A percentile compares a stretch with the other conserved stretches of the same genome.
phyloP scores from a whole-genome alignment of 768 basidiomycete species.

The Nidula microcarpa region DNA sequence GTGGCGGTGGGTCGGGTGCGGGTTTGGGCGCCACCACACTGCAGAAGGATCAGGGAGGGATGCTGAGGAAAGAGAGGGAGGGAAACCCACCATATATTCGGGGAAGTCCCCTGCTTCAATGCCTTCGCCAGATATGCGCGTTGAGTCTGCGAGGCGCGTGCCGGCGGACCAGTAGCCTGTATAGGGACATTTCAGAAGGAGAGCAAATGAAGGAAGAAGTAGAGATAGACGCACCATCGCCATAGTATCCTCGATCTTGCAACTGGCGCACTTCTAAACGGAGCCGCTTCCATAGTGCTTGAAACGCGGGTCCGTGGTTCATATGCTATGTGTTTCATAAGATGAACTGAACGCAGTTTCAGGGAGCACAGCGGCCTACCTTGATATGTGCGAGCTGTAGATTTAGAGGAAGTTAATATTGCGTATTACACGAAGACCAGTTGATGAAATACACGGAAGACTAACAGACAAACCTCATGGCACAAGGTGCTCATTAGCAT shows the following conservation, averaged over 20 bases:
- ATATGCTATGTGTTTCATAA: slow-evolving; percentile 49
- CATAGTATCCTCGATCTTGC: slow-evolving; percentile 77
- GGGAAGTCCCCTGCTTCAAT: slow-evolving; percentile 59
- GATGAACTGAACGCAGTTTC: background rate
- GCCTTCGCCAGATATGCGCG: slow-evolving; percentile 45
- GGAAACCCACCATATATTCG: slow-evolving; percentile 65
- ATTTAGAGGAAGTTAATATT: no score
- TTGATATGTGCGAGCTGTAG: slow-evolving; percentile 78
- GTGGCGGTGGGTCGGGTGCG: slow-evolving; percentile 51
- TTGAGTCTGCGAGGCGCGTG: slow-evolving; percentile 63
- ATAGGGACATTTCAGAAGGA: background rate
- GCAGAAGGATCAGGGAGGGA: background rate
- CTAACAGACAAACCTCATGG: slow-evolving; percentile 60
- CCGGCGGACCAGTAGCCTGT: slow-evolving; percentile 84
- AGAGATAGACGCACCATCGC: slow-evolving; percentile 54
- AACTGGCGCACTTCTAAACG: slow-evolving; percentile 62
- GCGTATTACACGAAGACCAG: no score
- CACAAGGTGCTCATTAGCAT: slow-evolving; percentile 78
- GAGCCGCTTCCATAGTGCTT: slow-evolving; percentile 68
- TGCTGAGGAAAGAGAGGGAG: background rate
- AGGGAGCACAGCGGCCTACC: slow-evolving; percentile 29
- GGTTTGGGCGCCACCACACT: slow-evolving; percentile 82
- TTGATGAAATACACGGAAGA: background rate
- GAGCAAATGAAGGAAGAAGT: background rate
- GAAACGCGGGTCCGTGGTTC: slow-evolving; percentile 78